Evolutionary conservation across 1,284 basidiomycete genomes (phyloP), one percentile per base, ranked within the genome.

Genomic region (Ustilago curta): DNA sequence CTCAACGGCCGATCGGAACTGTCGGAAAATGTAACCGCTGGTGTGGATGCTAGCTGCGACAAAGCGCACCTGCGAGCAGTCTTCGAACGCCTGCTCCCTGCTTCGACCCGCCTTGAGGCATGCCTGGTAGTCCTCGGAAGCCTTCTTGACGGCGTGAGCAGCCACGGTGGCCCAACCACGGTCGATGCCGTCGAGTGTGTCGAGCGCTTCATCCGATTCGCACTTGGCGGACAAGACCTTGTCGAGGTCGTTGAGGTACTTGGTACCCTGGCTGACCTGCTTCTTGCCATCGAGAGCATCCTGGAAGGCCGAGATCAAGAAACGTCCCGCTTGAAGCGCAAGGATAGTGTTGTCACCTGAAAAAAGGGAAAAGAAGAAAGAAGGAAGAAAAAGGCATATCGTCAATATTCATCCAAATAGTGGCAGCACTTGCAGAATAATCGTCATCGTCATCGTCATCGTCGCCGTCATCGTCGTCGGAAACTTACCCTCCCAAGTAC

Each of bases 71-170:
- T 88, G 88, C 42, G 87, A 88, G 80, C 88, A 88, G 58, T 79
- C 81, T 82, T 89, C 88, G 80, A 88, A 87, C 4, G 88, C 88
- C 69, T 87, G 85, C 70, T 88, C 88, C 76, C 87, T 87, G 55
- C 76, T 85, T 73, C 86, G 84, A 19, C 88, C 88, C 11, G 82
- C 77, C 77, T 87, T 87, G 69, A 87, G 73, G 25, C 74, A 79
- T 11, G 83, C 76, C 45, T 83, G 75, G 76, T 86, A 89, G 69
- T 87, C 87, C 45, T 87, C 86, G 6, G 86, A 85, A 8, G 88
- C 88, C 82, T 88, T 87, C 82, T 88, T 87, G 83, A 88, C 87
- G 3, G 87, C 86, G 71, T 88, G 87, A 31, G 87, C 87, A 16
- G 88, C 87, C 25, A 88, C 87, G 59, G 86, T 87, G 27, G 85